Evolutionary conservation across 768 basidiomycete species (phyloP), one percentile per base, ranked within the genome.

Genomic region (Mycena belliarum): DNA sequence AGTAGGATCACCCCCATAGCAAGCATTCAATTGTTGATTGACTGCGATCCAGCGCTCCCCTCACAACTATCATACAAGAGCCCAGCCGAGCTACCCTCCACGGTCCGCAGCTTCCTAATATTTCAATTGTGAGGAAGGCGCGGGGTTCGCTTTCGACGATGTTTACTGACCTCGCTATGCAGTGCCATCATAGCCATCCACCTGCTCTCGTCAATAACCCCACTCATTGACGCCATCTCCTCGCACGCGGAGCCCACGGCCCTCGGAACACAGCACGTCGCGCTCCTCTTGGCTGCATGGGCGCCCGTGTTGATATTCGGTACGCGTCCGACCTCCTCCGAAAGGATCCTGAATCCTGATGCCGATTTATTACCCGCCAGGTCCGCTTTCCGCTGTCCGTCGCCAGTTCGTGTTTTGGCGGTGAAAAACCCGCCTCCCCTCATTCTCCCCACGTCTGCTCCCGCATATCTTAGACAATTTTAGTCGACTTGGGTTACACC

Each of bases 261-360:
- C 1, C 20, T 63, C 57, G 61, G 61, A 9, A 63, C 61, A 25
- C 61, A 63, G 35, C 61, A 63, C 16, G 49, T 63, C 9, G 61
- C 61, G 10, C 33, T 63, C 3, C 41, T 63, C 20, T 12, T 63
- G 14, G 61, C 58, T 6, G 61, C 40, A n/a, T 63, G 61, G 61
- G 61, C 57, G 6, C 61, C 61, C 10, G 44, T 59, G 11, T 15
- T 49, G 11, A 40, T 52, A 12, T 63, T 63, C 14, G 50, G 61
- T 63, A 32, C 6, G 37, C 4, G 18, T 3, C 24, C 20, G 10
- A 4, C 1, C 18, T 23, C 2, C 12, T 5, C 4, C 6, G 20
- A n/a, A n/a, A n/a, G n/a, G n/a, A n/a, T n/a, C 20, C 37, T 24
- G 14, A 24, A 18, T 25, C 40, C 33, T 45, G 6, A 49, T 45